Conservation (phyloP, 208 protist genomes). For the Entamoeba dispar region DNA sequence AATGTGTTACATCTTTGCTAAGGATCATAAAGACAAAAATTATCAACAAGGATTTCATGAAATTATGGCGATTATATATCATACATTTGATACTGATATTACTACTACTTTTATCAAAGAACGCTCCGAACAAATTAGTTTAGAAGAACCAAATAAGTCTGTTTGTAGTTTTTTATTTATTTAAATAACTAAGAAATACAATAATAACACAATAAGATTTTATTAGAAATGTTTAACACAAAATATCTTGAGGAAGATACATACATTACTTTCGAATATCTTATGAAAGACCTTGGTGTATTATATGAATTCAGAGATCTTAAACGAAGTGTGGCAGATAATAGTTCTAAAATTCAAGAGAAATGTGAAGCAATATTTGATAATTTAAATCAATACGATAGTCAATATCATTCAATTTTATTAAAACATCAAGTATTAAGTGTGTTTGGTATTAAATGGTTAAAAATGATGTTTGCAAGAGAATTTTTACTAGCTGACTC, state of each 20-base stretch:
- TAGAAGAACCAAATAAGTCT: neutral
- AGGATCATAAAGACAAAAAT: neutral
- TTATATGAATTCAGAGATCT: too few species aligned
- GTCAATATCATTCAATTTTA: neutral
- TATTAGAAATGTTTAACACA: neutral
- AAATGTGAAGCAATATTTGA: neutral
- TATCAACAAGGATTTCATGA: neutral
- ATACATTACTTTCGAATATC: too few species aligned
- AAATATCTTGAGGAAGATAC: neutral
- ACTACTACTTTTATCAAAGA: neutral
- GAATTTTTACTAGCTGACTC: neutral
- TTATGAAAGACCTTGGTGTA: too few species aligned
- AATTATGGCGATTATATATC: neutral
- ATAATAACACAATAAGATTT: neutral
- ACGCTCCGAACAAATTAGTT: neutral
- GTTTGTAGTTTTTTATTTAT: neutral
- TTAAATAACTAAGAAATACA: neutral
- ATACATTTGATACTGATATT: neutral
- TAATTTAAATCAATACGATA: neutral
- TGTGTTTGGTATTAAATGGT: neutral
- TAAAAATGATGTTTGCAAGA: neutral
- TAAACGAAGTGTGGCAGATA: neutral
- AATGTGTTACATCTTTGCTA: neutral
- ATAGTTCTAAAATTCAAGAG: neutral
- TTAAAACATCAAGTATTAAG: neutral